Evolutionary conservation across 352 stramenopile genomes (phyloP), one percentile per base, ranked within the genome.

Genomic region (Blastocystis sp.): DNA sequence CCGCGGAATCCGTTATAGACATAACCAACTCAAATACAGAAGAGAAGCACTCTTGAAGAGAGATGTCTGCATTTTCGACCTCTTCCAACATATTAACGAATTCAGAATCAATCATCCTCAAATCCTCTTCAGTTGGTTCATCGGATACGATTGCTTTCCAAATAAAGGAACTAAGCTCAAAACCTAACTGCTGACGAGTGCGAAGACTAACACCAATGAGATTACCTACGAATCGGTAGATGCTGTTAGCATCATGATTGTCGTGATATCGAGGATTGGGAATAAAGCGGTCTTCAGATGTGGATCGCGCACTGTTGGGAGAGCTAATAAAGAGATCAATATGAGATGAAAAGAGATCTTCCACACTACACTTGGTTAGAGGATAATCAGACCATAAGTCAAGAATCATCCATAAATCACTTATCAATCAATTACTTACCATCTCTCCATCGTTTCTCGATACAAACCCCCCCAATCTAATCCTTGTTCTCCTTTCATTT

Each of bases 201-300:
- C 95, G 94, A 44, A 97, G 92, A 11, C 90, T 91, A 13, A 94
- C 91, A 0, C 95, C 95, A 90, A 98, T 95, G 5, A 98, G 90
- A 82, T 97, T 97, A 6, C 95, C 95, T 11, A 98, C 90, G 73
- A 98, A 97, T 68, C 95, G 92, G 44, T 95, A 95, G 17, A 93
- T 89, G 17, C 91, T 68, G 37, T 90, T 92, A 0, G 53, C 37
- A 22, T 87, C 90, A 15, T 73, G 69, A 27, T 57, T 88, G 11
- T 88, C 62, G 0, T 53, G 58, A 91, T 13, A 94, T 91, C 9
- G 91, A 0, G 95, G 94, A 89, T 96, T 96, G 58, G 96, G 62
- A 15, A 98, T 90, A 92, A 94, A 98, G 53, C 94, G 95, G 54
- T 96, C 94, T 48, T 95, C 22, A 19, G 37, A 40, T 22, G 51